phyloP scores from a whole-genome alignment of 805 yeast genomes.

The Sungouiozyma ichnusensis region DNA sequence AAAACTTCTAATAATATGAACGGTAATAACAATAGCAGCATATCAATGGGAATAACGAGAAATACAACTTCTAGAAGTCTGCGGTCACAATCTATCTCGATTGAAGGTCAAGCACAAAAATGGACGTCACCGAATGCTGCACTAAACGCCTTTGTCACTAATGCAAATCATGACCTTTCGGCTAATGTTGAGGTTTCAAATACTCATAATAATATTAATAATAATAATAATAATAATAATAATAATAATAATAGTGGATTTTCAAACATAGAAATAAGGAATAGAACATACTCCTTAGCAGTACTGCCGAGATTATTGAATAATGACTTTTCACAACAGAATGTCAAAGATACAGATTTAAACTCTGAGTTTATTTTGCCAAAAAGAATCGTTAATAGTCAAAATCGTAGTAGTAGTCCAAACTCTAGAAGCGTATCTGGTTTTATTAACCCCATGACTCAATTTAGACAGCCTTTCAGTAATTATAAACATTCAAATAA shows the following conservation, averaged over 20 bases:
- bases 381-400: not conserved
- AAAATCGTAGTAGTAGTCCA: not conserved
- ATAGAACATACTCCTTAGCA: slow-evolving; percentile 16
- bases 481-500: not conserved
- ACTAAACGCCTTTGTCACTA: slow-evolving; percentile 22
- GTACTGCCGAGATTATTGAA: slow-evolving; percentile 10
- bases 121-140: slow-evolving; percentile 18
- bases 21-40: not conserved
- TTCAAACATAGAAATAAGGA: slow-evolving; percentile 2
- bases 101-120: slow-evolving; percentile 3
- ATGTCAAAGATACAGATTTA: slow-evolving; percentile 1
- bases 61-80: not conserved
- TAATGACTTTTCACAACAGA: not conserved
- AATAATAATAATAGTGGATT: not conserved
- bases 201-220: not conserved
- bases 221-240: not conserved
- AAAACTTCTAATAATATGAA: not conserved
- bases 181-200: slow-evolving; percentile 2
- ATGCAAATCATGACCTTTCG: slow-evolving; percentile 6
- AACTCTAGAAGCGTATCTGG: slow-evolving; percentile 1
- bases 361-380: not conserved
- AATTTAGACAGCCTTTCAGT: slow-evolving; percentile 1
- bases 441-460: not conserved
- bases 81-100: not conserved
- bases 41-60: not conserved